These are phyloP conservation scores for Antitrichia curtipendula DNA, from an alignment of 225 moss, liverwort and hornwort genomes.

Conservation along the genomic window DNA sequence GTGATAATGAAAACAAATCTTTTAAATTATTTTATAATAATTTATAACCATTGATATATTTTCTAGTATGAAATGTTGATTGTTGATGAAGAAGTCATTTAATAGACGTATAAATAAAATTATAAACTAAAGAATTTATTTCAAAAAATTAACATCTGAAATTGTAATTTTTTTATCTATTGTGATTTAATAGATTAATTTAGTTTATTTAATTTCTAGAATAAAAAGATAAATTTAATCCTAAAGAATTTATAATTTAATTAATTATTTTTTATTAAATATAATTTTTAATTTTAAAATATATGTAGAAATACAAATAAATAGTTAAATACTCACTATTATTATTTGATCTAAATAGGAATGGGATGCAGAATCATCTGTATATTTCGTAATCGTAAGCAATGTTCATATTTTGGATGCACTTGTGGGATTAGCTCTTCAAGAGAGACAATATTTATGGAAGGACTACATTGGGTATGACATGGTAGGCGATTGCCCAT, in stretches of 20 bases:
- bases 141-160: not conserved
- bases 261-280: no score
- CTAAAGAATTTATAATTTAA: fast-evolving
- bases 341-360: constrained; percentile 4
- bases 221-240: no score
- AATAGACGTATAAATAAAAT: not conserved
- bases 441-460: constrained; percentile 48
- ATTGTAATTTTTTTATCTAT: no score
- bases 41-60: not conserved
- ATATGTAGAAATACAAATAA: fast-evolving
- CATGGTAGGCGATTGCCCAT: constrained; percentile 31
- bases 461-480: constrained; percentile 42
- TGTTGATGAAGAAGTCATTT: not conserved
- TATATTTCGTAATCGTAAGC: constrained; percentile 58
- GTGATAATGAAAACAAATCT: no score
- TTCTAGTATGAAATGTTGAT: no score
- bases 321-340: not conserved
- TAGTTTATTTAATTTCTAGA: not conserved
- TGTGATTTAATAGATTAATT: not conserved
- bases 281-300: not conserved
- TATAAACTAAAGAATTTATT: not conserved
- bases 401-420: constrained; percentile 71
- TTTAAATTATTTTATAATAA: no score
- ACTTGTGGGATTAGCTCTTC: constrained; percentile 42
- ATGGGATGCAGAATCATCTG: constrained; percentile 53